A percentile compares a stretch with the other conserved stretches of the same genome.
Conservation (phyloP, 176 grass and related monocot species). For the Hordeum vulgare region MorexV3_pseudomolecules_assembly NC_058524.1:85023080-85023579, state of each 20-base stretch:
- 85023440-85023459: not conserved
- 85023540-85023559: not conserved
- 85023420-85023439: not conserved
- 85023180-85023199: not conserved
- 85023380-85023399: not conserved
- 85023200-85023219: not conserved
- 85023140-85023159: not conserved
- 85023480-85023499: constrained; percentile 5
- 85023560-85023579: not conserved
- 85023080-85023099: too few species aligned
- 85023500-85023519: constrained; percentile 16
- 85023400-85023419: not conserved
- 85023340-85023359: not conserved
- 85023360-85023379: not conserved
- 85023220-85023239: not conserved
- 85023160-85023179: not conserved
- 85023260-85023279: not conserved
- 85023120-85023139: not conserved
- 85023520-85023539: constrained; percentile 9
- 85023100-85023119: too few species aligned
- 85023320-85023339: not conserved
- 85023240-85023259: not conserved
- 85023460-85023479: not conserved
- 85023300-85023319: not conserved
- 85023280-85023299: not conserved